A percentile compares a stretch with the other conserved stretches of the same genome.
These are phyloP conservation scores for Cudoniella acicularis DNA, from an alignment of 495 filamentous ascomycete genomes.

Conservation along the genomic window DNA sequence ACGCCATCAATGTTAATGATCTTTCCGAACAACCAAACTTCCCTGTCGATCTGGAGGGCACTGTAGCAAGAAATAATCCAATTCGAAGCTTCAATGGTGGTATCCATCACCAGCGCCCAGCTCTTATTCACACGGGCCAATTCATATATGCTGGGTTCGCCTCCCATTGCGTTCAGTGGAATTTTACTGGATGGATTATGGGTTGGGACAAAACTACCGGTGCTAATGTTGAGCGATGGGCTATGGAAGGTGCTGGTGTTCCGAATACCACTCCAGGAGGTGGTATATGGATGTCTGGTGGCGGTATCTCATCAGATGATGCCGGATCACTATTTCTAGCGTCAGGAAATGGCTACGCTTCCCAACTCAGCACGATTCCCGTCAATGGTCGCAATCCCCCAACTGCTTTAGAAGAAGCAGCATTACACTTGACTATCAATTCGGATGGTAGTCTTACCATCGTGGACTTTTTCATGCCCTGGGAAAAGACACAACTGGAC, in stretches of 20 bases:
- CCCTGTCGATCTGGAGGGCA: conserved; percentile 37
- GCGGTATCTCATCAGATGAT: conserved; percentile 36
- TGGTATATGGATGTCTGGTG: conserved; percentile 42
- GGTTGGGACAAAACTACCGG: conserved; percentile 43
- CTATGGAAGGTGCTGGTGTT: conserved; percentile 33
- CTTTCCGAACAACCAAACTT: conserved; percentile 35
- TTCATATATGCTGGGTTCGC: conserved; percentile 42
- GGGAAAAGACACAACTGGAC: conserved; percentile 36
- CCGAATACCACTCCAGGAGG: conserved; percentile 27
- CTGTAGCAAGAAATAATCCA: conserved; percentile 37
- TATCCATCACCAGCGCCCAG: conserved; percentile 39
- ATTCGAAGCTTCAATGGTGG: conserved; percentile 40
- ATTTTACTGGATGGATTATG: conserved; percentile 45
- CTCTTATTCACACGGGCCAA: conserved; percentile 37
- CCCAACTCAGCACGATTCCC: conserved; percentile 33
- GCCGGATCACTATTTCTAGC: conserved; percentile 37
- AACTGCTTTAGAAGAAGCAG: conserved; percentile 40
- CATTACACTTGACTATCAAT: conserved; percentile 37
- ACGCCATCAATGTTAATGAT: conserved; percentile 37
- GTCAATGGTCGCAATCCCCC: conserved; percentile 36
- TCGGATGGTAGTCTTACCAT: conserved; percentile 34
- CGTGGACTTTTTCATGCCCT: conserved; percentile 40
- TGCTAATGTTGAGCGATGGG: conserved; percentile 32
- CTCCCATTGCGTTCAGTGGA: conserved; percentile 44
- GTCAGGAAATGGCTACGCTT: conserved; percentile 43